Conservation (phyloP, 441 rosid genomes). For the Arabidopsis hybrid region DNA sequence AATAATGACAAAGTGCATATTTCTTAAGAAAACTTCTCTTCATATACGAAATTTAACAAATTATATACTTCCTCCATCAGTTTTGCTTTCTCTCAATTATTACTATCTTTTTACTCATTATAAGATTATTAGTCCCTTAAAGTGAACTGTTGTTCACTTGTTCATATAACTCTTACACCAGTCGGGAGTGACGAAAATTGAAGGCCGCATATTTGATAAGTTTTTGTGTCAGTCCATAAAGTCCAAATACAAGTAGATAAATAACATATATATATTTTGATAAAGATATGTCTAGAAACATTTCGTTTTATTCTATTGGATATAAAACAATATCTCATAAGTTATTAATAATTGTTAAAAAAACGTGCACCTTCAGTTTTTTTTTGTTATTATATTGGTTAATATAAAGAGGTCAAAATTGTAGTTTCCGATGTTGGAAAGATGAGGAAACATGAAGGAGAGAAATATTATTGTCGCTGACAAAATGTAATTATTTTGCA, state of each 20-base stretch:
- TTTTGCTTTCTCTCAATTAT: neutral
- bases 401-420: slow-evolving; percentile 37
- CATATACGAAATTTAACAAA: neutral
- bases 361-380: slow-evolving; percentile 18
- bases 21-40: neutral
- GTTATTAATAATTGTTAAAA: slow-evolving; percentile 11
- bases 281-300: slow-evolving; percentile 34
- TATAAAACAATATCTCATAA: neutral
- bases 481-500: neutral
- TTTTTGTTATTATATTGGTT: slow-evolving; percentile 6
- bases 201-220: slow-evolving; percentile 37
- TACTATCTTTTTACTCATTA: neutral
- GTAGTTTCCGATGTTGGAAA: slow-evolving; percentile 40
- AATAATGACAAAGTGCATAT: neutral
- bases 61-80: neutral
- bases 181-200: slow-evolving; percentile 31
- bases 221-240: slow-evolving; percentile 38
- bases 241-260: slow-evolving; percentile 16
- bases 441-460: slow-evolving; percentile 33
- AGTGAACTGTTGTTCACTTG: neutral
- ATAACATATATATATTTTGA: neutral
- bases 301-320: slow-evolving; percentile 23
- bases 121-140: neutral
- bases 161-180: slow-evolving; percentile 16
- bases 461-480: slow-evolving; percentile 1